Base-by-base conservation (phyloP, 2,329 filamentous ascomycete species). In the Pseudocercospora macadamiae region DNA sequence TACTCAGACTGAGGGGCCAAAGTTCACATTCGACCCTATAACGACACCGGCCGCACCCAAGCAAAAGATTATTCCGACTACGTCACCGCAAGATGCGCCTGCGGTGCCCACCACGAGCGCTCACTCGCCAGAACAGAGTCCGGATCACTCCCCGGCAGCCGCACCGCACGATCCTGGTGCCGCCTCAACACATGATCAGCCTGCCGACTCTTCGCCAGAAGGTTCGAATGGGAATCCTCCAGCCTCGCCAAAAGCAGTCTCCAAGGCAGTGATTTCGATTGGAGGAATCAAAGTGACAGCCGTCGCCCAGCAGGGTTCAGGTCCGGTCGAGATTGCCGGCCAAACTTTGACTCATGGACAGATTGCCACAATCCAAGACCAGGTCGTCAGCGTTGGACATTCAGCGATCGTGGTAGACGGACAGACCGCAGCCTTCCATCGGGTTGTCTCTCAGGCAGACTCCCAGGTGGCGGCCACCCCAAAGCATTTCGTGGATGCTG, bases 371-470 rank as follows among this genome's bases (percentile, higher is more conserved):
- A 51, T 36, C 18, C 48, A 51, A 10, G 21, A 25, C 14, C 48
- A 36, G 19, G 48, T 51, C 16, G 6, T 37, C 26, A 51, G 26
- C 26, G 28, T 51, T 26, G 47, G 47, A n/a, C 19, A 14, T n/a
- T 36, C 28, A n/a, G 48, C 26, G 4, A 36, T 51, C 16, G 48
- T 51, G 28, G 48, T 51, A n/a, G 18, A 51, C n/a, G 48, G 28
- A 21, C 48, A 51, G 4, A 51, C 48, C 14, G 48, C 32, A n/a
- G 48, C 48, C 18, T 51, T 37, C 16, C 9, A 36, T n/a, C 47
- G 21, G 14, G 47, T 51, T 2, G 39, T 19, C 2, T 18, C 39
- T 12, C 39, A 45, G n/a, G 21, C 39, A 45, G 42, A 12, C n/a
- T 16, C 42, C 10, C 10, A 25, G n/a, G 21, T 12, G 19, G 28